These are phyloP conservation scores for Entomortierella chlamydospora DNA, from an alignment of 192 early-diverging fungal genomes.

Conservation along the genomic window DNA sequence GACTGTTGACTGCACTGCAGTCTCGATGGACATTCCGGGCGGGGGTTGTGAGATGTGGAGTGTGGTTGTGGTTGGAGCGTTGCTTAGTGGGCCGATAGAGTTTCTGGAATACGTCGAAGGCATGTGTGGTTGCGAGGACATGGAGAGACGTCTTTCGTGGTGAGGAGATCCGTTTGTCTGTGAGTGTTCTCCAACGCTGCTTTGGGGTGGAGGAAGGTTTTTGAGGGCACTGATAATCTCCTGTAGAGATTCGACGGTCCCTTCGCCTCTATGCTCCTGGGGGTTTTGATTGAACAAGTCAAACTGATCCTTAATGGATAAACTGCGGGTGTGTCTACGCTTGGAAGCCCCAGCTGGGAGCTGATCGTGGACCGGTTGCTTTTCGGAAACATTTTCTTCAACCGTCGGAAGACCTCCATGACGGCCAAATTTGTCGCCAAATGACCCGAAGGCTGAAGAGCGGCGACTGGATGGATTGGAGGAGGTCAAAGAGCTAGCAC, in stretches of 20 bases:
- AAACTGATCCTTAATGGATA: conserved; percentile 50
- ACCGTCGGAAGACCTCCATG: conserved; percentile 35
- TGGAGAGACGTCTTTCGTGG: conserved; percentile 43
- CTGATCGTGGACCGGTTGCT: not conserved
- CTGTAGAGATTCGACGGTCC: conserved; percentile 63
- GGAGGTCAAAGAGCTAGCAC: conserved; percentile 9
- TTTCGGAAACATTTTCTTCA: conserved; percentile 24
- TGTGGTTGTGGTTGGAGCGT: conserved; percentile 16
- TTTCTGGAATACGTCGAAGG: conserved; percentile 16
- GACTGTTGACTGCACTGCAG: conserved; percentile 55
- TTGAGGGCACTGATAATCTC: conserved; percentile 67
- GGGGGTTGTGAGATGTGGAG: conserved; percentile 50
- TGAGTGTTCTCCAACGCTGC: conserved; percentile 22
- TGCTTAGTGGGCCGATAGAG: conserved; percentile 6
- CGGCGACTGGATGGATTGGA: conserved; percentile 41
- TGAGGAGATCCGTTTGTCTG: conserved; percentile 43
- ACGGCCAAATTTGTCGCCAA: conserved; percentile 33
- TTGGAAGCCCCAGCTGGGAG: not conserved
- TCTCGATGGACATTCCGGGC: conserved; percentile 48
- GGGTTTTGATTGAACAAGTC: conserved; percentile 25
- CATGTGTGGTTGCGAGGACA: conserved; percentile 1
- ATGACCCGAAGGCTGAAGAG: conserved; percentile 27
- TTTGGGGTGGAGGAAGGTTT: conserved; percentile 51
- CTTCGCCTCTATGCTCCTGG: conserved; percentile 32
- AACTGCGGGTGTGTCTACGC: conserved; percentile 12